Conservation (phyloP, 2,329 filamentous ascomycete species). For the Aphanoascus verrucosus region DNA sequence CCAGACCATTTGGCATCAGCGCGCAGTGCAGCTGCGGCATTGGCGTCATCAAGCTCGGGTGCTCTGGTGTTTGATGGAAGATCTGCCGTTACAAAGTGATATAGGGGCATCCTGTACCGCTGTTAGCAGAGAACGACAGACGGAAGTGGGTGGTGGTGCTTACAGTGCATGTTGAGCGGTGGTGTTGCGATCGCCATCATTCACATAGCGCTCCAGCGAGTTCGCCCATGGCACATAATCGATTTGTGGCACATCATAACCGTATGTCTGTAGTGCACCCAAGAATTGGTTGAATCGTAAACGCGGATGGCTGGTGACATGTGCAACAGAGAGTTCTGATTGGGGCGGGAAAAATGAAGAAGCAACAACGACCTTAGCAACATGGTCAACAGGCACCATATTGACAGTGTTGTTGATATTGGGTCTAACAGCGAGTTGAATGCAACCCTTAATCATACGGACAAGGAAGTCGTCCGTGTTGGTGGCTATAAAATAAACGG, state of each 20-base stretch:
- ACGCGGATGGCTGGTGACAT: conserved; percentile 70
- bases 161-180: conserved; percentile 47
- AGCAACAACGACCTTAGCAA: conserved; percentile 68
- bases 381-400: conserved; percentile 75
- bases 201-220: conserved; percentile 58
- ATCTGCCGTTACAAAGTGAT: conserved; percentile 61
- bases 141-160: conserved; percentile 15
- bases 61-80: conserved; percentile 60
- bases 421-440: conserved; percentile 65
- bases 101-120: conserved; percentile 49
- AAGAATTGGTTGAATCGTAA: conserved; percentile 69
- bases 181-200: conserved; percentile 52
- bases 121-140: conserved; percentile 3
- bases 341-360: conserved; percentile 54
- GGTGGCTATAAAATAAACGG: conserved; percentile 36
- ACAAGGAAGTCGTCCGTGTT: conserved; percentile 87
- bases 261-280: conserved; percentile 58
- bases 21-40: conserved; percentile 55
- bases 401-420: conserved; percentile 80
- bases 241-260: conserved; percentile 58
- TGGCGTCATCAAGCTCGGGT: conserved; percentile 62
- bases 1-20: conserved; percentile 49
- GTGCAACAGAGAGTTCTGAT: conserved; percentile 52
- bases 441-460: conserved; percentile 73
- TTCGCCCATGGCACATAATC: conserved; percentile 59